Conservation (phyloP, 352 stramenopile species). For the Aphanomyces astaci region DNA sequence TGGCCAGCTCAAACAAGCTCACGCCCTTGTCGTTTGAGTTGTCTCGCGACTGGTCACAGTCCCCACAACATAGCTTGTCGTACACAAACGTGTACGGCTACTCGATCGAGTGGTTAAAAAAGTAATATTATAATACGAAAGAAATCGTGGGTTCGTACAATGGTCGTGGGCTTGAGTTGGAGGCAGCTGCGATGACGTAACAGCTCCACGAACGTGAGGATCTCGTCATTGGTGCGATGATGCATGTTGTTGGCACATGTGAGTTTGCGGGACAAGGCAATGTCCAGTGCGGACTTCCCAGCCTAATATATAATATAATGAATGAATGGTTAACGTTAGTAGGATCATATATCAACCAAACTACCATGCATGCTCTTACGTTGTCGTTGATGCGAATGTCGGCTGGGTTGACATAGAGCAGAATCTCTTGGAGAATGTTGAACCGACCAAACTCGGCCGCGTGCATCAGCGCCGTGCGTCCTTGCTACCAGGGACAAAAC, state of each 20-base stretch:
- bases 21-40: conserved; percentile 10
- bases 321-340: too few relatives aligned
- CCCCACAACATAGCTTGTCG: conserved; percentile 7
- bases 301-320: conserved; percentile 6
- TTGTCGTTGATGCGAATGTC: background rate
- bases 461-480: conserved; percentile 8
- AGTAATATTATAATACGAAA: background rate
- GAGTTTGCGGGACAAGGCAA: conserved; percentile 3
- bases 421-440: conserved; percentile 4
- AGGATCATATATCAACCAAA: background rate
- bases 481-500: background rate
- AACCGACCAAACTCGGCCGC: background rate
- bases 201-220: conserved; percentile 6
- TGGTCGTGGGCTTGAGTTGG: background rate
- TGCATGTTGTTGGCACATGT: background rate
- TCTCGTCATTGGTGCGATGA: conserved; percentile 13
- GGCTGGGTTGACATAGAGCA: background rate
- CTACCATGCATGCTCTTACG: background rate
- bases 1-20: background rate
- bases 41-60: background rate
- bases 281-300: conserved; percentile 11
- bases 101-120: background rate
- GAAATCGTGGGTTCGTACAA: background rate
- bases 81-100: background rate
- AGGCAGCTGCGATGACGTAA: background rate